These are phyloP conservation scores for Nakazawaea anatomiae DNA, from an alignment of 805 yeast genomes.

Conservation along the genomic window DNA sequence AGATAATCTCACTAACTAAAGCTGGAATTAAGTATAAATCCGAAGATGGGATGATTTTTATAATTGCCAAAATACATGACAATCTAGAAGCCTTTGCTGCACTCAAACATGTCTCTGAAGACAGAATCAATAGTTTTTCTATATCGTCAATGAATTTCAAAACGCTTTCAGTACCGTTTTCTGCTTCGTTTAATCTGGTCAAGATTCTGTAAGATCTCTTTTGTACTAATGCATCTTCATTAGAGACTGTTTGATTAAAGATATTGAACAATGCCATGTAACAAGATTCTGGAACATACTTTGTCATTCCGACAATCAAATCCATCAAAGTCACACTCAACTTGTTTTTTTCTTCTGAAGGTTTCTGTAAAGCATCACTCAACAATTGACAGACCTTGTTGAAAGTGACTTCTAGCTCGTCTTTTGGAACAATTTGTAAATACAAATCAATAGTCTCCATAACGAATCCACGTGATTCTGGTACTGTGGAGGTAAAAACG, in stretches of 20 bases:
- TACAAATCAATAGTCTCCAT: slow-evolving; percentile 83
- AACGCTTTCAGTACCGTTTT: slow-evolving; percentile 53
- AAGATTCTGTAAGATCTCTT: slow-evolving; percentile 85
- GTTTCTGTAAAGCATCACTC: slow-evolving; percentile 52
- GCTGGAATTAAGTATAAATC: slow-evolving; percentile 77
- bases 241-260: slow-evolving; percentile 59
- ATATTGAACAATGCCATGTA: slow-evolving; percentile 75
- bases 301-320: slow-evolving; percentile 79
- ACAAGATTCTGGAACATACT: slow-evolving; percentile 66
- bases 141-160: slow-evolving; percentile 48
- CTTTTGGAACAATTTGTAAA: slow-evolving; percentile 59
- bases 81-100: slow-evolving; percentile 82
- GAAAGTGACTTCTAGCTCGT: slow-evolving; percentile 70
- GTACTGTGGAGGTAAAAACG: slow-evolving; percentile 83
- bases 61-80: slow-evolving; percentile 54
- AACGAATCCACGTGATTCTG: slow-evolving; percentile 78
- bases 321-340: slow-evolving; percentile 87
- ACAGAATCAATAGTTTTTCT: slow-evolving; percentile 50
- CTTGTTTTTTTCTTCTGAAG: slow-evolving; percentile 33
- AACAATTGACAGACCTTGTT: slow-evolving; percentile 79
- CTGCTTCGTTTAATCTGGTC: slow-evolving; percentile 63
- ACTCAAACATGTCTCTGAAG: slow-evolving; percentile 52
- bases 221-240: slow-evolving; percentile 65
- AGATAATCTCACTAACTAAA: slow-evolving; percentile 78
- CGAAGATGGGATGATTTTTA: slow-evolving; percentile 55